Base-by-base conservation (phyloP, 177 flowering plant genomes). In the Vitis hybrid region DNA sequence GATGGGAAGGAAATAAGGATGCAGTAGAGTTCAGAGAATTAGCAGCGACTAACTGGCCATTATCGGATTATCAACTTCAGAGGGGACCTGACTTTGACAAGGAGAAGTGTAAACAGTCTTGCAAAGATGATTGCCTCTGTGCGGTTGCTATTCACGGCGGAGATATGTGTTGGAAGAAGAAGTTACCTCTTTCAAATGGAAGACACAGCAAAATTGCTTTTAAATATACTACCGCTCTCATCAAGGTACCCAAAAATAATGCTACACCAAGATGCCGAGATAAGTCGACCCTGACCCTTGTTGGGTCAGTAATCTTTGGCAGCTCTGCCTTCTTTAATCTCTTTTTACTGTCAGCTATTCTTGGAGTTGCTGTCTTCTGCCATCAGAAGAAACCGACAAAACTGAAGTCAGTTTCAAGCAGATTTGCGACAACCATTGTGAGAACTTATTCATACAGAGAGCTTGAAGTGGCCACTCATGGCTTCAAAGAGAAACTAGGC, bases 61-160 rank as follows among this genome's bases (percentile, higher is more conserved):
- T 19, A n/a, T 56, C 60, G 0, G 18, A 56, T 17, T 56, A 56
- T 56, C 19, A 56, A 14, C 21, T 56, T 15, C n/a, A 56, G n/a
- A n/a, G 1, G 10, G 60, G 21, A 56, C n/a, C 18, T 56, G 60
- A 19, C 3, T n/a, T 56, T 4, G 23, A 56, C 21, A 56, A 56
- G 39, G 12, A 60, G 49, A 23, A 14, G 50, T 76, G 79, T 51
- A 69, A 55, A 17, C 34, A 52, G 4, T n/a, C 51, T 11, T 78
- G 80, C 55, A 49, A 70, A 45, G 8, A 21, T 11, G 81, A 78
- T 63, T 74, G 78, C 66, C 55, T 39, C 60, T 78, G 81, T 67
- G 81, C 67, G 3, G 78, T 50, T 30, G 75, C 75, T 17, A 60
- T 74, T 52, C 64, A 2, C 17, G 26, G 56, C 2, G 45, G 51